These are phyloP conservation scores for Microbotryum intermedium DNA, from an alignment of 1,284 basidiomycete genomes.

Conservation along the genomic window DNA sequence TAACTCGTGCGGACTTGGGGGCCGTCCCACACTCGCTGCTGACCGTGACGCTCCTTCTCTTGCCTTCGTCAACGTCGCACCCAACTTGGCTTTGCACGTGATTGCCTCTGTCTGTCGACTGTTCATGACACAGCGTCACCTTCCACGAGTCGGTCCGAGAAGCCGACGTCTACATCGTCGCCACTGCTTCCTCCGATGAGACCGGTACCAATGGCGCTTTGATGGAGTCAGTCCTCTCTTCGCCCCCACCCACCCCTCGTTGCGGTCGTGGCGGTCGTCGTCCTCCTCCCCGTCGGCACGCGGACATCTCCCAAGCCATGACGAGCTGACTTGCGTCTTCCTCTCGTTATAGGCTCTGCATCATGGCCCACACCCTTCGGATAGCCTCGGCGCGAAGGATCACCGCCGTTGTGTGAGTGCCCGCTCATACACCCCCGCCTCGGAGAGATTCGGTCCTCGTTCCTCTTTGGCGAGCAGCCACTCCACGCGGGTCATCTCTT, in stretches of 20 bases:
- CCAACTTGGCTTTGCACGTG: conserved; percentile 58
- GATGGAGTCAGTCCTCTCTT: conserved; percentile 34
- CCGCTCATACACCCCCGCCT: background rate
- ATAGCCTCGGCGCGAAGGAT: conserved; percentile 76
- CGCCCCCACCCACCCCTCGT: conserved; percentile 30
- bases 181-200: conserved; percentile 41
- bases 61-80: background rate
- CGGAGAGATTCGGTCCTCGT: background rate
- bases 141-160: conserved; percentile 94
- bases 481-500: background rate
- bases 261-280: conserved; percentile 25
- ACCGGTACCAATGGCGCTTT: conserved; percentile 34
- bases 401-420: conserved; percentile 61
- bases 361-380: conserved; percentile 99
- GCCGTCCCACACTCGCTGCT: background rate
- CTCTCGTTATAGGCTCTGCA: conserved; percentile 63
- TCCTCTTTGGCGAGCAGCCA: too few relatives aligned
- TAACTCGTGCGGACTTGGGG: conserved; percentile 14
- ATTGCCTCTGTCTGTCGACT: conserved; percentile 62
- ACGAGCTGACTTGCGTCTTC: background rate
- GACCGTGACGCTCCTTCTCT: conserved; percentile 54
- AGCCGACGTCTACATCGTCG: conserved; percentile 98
- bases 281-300: conserved; percentile 7
- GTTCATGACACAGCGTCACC: conserved; percentile 55
- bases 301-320: conserved; percentile 56